Conservation (phyloP, 2,329 filamentous ascomycete species). For the Malbranchea cinnamomea region DNA sequence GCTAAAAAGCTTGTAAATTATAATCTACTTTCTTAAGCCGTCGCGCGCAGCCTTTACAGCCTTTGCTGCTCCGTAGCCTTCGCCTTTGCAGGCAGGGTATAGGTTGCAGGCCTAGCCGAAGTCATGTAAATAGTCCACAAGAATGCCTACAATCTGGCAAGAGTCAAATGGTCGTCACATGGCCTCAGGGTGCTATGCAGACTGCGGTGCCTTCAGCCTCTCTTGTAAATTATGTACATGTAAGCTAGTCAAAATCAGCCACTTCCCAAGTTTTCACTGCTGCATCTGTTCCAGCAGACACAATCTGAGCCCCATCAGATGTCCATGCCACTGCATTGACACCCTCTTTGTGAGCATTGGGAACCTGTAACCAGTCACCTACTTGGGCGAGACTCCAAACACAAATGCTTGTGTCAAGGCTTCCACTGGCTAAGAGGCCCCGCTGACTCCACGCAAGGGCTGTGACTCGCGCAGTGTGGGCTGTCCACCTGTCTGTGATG, state of each 20-base stretch:
- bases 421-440: conserved; percentile 66
- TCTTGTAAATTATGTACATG: too few species aligned
- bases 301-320: conserved; percentile 48
- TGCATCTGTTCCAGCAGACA: conserved; percentile 73
- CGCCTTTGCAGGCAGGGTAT: too few species aligned
- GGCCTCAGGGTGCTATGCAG: too few species aligned
- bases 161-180: too few species aligned
- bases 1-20: background rate
- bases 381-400: conserved; percentile 80
- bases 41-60: too few species aligned
- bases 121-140: too few species aligned
- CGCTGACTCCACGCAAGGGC: conserved; percentile 62
- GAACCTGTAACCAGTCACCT: conserved; percentile 65
- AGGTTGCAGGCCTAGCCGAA: too few species aligned
- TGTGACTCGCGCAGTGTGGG: conserved; percentile 54
- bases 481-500: conserved; percentile 65
- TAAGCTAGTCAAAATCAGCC: too few species aligned
- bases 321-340: conserved; percentile 80
- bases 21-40: too few species aligned
- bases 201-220: too few species aligned
- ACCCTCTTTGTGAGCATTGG: conserved; percentile 91
- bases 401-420: conserved; percentile 79
- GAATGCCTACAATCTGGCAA: too few species aligned
- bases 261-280: conserved; percentile 80
- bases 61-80: too few species aligned